Percentiles rank a stretch among this genome's conserved stretches.
These are phyloP conservation scores for Phytophthora lateralis DNA, from an alignment of 352 stramenopile genomes.

Conservation along the genomic window DNA sequence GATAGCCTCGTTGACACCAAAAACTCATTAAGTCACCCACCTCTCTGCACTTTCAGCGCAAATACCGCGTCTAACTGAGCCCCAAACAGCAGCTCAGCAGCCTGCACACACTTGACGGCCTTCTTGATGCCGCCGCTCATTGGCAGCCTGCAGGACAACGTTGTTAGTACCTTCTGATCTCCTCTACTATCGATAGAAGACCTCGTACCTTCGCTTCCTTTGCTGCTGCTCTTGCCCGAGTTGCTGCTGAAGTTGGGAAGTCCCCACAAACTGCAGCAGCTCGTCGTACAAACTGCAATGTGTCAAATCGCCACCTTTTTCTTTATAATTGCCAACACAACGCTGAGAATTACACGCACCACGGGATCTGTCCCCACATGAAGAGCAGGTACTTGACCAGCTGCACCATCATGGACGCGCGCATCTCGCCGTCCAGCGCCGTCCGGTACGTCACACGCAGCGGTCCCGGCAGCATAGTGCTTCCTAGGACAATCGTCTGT, in stretches of 20 bases:
- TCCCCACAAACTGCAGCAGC: constrained; percentile 36
- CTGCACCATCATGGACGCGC: constrained; percentile 40
- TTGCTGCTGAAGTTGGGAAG: constrained; percentile 20
- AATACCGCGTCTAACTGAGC: constrained; percentile 44
- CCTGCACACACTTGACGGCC: constrained; percentile 51
- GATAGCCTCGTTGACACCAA: not conserved
- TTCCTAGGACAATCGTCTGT: too few species aligned
- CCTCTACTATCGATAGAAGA: not conserved
- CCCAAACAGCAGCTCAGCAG: constrained; percentile 37
- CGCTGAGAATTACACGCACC: constrained; percentile 28
- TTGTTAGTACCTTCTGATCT: constrained; percentile 1
- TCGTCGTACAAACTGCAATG: constrained; percentile 61
- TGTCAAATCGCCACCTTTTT: not conserved
- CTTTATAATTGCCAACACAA: constrained; percentile 1
- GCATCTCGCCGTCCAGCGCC: constrained; percentile 47
- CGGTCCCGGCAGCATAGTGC: not conserved
- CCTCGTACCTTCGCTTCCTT: constrained; percentile 14
- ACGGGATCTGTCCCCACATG: constrained; percentile 70
- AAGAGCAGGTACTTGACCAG: constrained; percentile 67
- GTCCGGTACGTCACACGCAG: constrained; percentile 49
- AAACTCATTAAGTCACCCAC: constrained; percentile 8
- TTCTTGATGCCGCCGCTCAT: constrained; percentile 47
- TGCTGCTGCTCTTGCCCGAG: constrained; percentile 1
- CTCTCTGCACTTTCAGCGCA: constrained; percentile 38
- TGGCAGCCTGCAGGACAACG: constrained; percentile 23